phyloP scores from a whole-genome alignment of 2,329 filamentous ascomycete genomes.

The Didymella arachidicola region DNA sequence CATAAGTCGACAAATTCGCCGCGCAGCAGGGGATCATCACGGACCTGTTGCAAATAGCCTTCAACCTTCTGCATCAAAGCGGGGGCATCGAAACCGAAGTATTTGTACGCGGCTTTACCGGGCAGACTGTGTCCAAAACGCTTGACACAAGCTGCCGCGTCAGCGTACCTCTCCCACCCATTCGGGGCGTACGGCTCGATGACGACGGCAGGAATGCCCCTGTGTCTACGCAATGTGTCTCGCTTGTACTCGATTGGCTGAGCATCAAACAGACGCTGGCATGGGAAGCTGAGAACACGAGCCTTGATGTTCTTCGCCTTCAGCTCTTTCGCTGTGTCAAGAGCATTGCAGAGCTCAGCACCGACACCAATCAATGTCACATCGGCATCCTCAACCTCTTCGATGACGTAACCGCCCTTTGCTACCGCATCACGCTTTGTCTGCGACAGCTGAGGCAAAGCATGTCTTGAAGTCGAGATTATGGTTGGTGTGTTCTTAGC shows the following conservation, averaged over 20 bases:
- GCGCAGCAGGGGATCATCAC: conserved; percentile 45
- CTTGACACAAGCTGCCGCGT: conserved; percentile 63
- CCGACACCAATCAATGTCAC: conserved; percentile 61
- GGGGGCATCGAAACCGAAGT: conserved; percentile 62
- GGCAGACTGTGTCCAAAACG: conserved; percentile 65
- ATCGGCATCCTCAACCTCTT: conserved; percentile 55
- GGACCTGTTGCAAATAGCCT: conserved; percentile 48
- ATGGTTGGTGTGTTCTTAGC: conserved; percentile 55
- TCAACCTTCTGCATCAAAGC: conserved; percentile 54
- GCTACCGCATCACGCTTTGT: conserved; percentile 53
- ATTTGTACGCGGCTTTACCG: conserved; percentile 62
- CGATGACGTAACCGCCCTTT: conserved; percentile 59
- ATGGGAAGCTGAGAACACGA: conserved; percentile 61
- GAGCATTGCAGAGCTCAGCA: conserved; percentile 59
- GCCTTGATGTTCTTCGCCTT: conserved; percentile 52
- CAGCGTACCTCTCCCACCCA: conserved; percentile 68
- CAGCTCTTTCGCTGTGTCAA: conserved; percentile 54
- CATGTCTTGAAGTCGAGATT: conserved; percentile 59
- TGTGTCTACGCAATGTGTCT: conserved; percentile 54
- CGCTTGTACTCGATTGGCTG: conserved; percentile 58
- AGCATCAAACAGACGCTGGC: conserved; percentile 59
- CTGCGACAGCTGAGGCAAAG: conserved; percentile 52
- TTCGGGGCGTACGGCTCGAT: conserved; percentile 67
- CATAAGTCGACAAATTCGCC: conserved; percentile 46
- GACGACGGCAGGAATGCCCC: conserved; percentile 59